phyloP scores from a whole-genome alignment of 257 asterid genomes.

The Solanum tarapatanum region DNA sequence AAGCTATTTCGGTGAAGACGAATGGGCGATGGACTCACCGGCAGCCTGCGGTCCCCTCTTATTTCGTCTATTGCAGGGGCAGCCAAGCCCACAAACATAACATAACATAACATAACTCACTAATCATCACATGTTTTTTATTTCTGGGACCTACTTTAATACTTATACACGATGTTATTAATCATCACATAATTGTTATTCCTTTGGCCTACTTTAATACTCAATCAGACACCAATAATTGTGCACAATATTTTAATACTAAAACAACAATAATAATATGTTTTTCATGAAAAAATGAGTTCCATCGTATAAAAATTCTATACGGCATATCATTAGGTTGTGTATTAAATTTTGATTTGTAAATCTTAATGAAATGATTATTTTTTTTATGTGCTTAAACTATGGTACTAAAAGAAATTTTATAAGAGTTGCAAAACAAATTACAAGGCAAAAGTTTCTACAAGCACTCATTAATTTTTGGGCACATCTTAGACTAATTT shows the following conservation, averaged over 20 bases:
- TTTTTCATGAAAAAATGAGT: neutral
- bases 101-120: neutral
- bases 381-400: neutral
- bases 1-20: neutral
- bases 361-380: neutral
- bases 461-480: neutral
- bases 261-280: neutral
- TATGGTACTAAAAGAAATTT: neutral
- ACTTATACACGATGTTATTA: neutral
- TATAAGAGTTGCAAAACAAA: neutral
- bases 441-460: neutral
- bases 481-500: neutral
- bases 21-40: neutral
- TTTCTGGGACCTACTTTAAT: neutral
- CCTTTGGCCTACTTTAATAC: neutral
- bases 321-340: neutral
- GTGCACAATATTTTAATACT: neutral
- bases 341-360: neutral
- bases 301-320: neutral
- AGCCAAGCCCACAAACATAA: neutral
- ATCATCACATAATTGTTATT: neutral
- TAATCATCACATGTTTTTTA: neutral
- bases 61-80: neutral
- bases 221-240: neutral
- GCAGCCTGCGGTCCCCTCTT: neutral